Conservation (phyloP, 1,284 basidiomycete species). For the Pseudozyma thailandica region DNA sequence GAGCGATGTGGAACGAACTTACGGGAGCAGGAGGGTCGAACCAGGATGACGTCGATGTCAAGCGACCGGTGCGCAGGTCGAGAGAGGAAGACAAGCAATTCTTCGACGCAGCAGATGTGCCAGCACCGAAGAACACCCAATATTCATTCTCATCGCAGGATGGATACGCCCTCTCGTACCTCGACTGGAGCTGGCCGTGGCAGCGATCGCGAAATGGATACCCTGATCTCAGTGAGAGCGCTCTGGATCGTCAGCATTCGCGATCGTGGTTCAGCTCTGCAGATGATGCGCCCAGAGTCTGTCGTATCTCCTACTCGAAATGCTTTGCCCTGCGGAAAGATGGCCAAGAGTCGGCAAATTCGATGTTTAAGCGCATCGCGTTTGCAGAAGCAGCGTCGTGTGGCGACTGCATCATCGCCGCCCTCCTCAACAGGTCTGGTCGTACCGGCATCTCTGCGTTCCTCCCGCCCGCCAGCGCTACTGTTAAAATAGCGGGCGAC, state of each 20-base stretch:
- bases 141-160: conserved; percentile 51
- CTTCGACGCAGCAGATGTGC: conserved; percentile 27
- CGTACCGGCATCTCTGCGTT: conserved; percentile 30
- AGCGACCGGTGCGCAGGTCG: conserved; percentile 22
- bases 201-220: conserved; percentile 37
- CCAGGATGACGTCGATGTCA: conserved; percentile 8
- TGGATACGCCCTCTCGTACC: conserved; percentile 44
- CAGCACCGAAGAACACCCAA: conserved; percentile 38
- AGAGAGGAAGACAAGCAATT: conserved; percentile 11
- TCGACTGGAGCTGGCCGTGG: conserved; percentile 51
- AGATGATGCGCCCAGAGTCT: conserved; percentile 8
- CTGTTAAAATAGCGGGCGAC: neutral
- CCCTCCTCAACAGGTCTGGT: conserved; percentile 37
- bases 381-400: conserved; percentile 26
- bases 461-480: conserved; percentile 22
- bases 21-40: conserved; percentile 37
- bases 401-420: conserved; percentile 47
- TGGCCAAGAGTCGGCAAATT: conserved; percentile 19
- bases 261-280: conserved; percentile 12
- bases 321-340: conserved; percentile 13
- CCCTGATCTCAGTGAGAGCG: conserved; percentile 35
- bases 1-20: conserved; percentile 69
- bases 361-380: conserved; percentile 48
- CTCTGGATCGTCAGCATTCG: conserved; percentile 2
- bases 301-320: conserved; percentile 9